Base-by-base conservation (phyloP, 345 rosid genomes). In the Aethionema arabicum region DNA sequence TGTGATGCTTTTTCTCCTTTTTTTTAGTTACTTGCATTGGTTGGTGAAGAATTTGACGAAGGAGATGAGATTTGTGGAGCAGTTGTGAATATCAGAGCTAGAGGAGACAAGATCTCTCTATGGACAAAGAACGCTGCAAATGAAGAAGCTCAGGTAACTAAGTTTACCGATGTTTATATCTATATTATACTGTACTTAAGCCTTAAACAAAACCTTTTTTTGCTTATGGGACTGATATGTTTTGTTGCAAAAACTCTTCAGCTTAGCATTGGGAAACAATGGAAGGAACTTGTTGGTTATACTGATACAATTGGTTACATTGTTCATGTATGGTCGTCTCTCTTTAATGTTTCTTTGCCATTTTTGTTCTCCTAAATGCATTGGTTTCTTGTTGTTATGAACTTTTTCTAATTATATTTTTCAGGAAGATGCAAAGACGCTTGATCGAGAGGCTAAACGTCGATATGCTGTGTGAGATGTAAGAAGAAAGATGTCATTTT, bases 51-150 rank as follows among this genome's bases (percentile, higher is more conserved):
- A 66, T 90, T 93, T 64, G 88, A 84, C 44, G 72, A 85, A 50
- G 97, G 97, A 51, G 95, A 83, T 79, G 96, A 90, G 70, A 85
- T 93, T 33, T 93, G 96, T 32, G 99, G 99, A 48, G 92, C 83
- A n/a, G 97, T 90, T 67, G 80, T 87, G 47, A 93, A 46, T 67
- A 85, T 89, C 45, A 80, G 97, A 76, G 4, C 0, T 4, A 82
- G 59, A 77, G 86, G 82, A 38, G 99, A 93, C 10, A 85, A 72
- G 70, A 66, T 90, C 53, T 73, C 90, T 43, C 9, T 90, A 3
- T 92, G 99, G 97, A 93, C 99, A 33, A 87, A 90, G 80, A 85
- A 93, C 78, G 96, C 97, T 61, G 72, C 82, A 29, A 80, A 87
- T 72, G 96, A 87, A 77, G 69, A 80, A 49, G 80, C 87, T 51